These are phyloP conservation scores for Talaromyces wortmannii DNA, from an alignment of 495 filamentous ascomycete species.

Conservation along the genomic window DNA sequence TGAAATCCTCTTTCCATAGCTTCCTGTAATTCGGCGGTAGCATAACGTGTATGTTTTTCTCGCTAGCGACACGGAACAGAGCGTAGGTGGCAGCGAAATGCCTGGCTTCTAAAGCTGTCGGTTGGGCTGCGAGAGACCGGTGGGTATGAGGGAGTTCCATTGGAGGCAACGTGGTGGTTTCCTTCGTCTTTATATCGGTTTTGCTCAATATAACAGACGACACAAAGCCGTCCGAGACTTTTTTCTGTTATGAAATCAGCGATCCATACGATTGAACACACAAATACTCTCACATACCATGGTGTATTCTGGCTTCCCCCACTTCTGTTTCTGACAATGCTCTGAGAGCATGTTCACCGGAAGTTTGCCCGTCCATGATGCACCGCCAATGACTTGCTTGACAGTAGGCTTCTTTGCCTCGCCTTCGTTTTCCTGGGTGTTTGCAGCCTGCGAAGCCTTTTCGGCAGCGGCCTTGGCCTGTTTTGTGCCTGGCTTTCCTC, in stretches of 20 bases:
- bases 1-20: slow-evolving; percentile 83
- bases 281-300: slow-evolving; percentile 39
- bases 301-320: slow-evolving; percentile 88
- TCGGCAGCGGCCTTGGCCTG: slow-evolving; percentile 37
- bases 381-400: slow-evolving; percentile 84
- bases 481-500: slow-evolving; percentile 36
- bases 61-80: slow-evolving; percentile 84
- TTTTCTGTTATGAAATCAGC: slow-evolving; percentile 26
- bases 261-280: background rate
- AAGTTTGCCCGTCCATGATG: slow-evolving; percentile 96
- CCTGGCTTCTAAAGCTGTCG: slow-evolving; percentile 78
- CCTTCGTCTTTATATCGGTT: slow-evolving; percentile 77
- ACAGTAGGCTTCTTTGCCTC: slow-evolving; percentile 71
- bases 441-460: slow-evolving; percentile 14
- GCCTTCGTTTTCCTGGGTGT: slow-evolving; percentile 24
- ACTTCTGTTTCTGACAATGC: slow-evolving; percentile 91
- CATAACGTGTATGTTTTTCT: slow-evolving; percentile 90
- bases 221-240: slow-evolving; percentile 57
- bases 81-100: slow-evolving; percentile 90
- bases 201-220: slow-evolving; percentile 72
- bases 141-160: slow-evolving; percentile 72
- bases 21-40: slow-evolving; percentile 83
- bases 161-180: slow-evolving; percentile 64
- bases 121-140: slow-evolving; percentile 59
- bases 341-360: slow-evolving; percentile 89